Conservation (phyloP, 192 early-diverging fungal species). For the Podila epigama region DNA sequence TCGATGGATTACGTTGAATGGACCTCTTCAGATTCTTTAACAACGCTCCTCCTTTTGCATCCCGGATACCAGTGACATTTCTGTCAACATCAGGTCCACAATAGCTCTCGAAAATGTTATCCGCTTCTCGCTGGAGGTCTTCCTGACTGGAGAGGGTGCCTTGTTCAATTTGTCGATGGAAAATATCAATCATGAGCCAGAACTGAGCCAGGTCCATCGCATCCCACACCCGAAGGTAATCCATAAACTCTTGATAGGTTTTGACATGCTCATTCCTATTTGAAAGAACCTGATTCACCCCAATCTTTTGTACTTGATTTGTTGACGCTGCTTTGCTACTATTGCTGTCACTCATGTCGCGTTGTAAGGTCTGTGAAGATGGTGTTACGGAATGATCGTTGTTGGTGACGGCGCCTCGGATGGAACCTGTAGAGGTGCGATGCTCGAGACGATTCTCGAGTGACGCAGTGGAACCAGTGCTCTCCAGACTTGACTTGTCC, state of each 20-base stretch:
- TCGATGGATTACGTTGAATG: slow-evolving; percentile 24
- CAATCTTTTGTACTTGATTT: background rate
- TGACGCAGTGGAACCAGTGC: background rate
- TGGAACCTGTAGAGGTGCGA: background rate
- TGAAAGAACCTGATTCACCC: slow-evolving; percentile 14
- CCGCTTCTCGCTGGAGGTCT: slow-evolving; percentile 30
- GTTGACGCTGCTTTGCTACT: background rate
- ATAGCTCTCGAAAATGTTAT: slow-evolving; percentile 25
- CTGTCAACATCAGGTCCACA: slow-evolving; percentile 26
- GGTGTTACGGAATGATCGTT: no score
- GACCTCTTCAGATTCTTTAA: slow-evolving; percentile 24
- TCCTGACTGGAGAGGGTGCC: slow-evolving; percentile 13
- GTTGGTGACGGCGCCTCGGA: no score
- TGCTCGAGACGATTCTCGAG: background rate
- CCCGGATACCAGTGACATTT: slow-evolving; percentile 18
- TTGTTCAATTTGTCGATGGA: slow-evolving; percentile 41
- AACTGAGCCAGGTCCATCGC: slow-evolving; percentile 41
- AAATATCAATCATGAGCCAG: slow-evolving; percentile 46
- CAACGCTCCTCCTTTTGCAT: slow-evolving; percentile 19
- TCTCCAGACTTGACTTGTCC: slow-evolving; percentile 18
- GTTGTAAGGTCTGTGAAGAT: background rate
- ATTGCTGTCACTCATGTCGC: background rate
- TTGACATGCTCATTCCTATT: slow-evolving; percentile 31
- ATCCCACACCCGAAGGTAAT: slow-evolving; percentile 41
- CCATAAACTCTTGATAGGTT: slow-evolving; percentile 36